phyloP scores from a whole-genome alignment of 345 rosid genomes.

The thale cress (Arabidopsis thaliana) region DNA sequence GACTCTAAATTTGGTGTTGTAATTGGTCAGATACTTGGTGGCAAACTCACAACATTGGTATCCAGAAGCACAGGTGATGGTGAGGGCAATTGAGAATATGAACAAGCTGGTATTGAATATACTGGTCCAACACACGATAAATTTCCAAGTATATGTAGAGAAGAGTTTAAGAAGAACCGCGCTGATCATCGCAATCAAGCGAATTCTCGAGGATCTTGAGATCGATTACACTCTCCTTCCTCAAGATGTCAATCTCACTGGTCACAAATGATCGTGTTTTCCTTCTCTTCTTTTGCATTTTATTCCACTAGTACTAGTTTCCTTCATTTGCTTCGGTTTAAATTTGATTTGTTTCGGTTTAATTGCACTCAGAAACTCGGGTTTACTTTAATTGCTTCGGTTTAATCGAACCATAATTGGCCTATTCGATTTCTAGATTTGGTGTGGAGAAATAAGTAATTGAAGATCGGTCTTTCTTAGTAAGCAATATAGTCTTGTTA shows the following conservation, averaged over 20 bases:
- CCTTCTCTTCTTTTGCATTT: background rate
- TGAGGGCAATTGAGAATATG: constrained; percentile 61
- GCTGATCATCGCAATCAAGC: constrained; percentile 54
- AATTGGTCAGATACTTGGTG: constrained; percentile 53
- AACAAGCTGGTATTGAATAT: constrained; percentile 58
- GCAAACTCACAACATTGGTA: constrained; percentile 51
- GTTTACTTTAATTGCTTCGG: too few species aligned
- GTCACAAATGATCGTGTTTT: constrained; percentile 25
- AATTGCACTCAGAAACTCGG: too few species aligned
- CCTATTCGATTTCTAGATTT: constrained; percentile 2
- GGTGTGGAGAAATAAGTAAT: background rate
- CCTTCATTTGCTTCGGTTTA: constrained; percentile 3
- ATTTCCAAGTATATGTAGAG: constrained; percentile 61
- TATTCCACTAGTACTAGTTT: background rate
- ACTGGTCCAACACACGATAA: constrained; percentile 52
- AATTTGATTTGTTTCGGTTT: background rate
- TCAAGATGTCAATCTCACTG: constrained; percentile 50
- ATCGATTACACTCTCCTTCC: constrained; percentile 58
- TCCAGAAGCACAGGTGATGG: constrained; percentile 49
- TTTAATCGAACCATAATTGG: background rate
- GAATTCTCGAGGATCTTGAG: constrained; percentile 56
- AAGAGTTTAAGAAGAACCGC: constrained; percentile 60
- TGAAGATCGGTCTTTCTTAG: background rate
- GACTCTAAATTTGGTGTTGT: constrained; percentile 10
- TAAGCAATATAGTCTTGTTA: constrained; percentile 24